These are phyloP conservation scores for Wallacemonas rigidus DNA, from an alignment of 208 protist genomes.

Conservation along the genomic window DNA sequence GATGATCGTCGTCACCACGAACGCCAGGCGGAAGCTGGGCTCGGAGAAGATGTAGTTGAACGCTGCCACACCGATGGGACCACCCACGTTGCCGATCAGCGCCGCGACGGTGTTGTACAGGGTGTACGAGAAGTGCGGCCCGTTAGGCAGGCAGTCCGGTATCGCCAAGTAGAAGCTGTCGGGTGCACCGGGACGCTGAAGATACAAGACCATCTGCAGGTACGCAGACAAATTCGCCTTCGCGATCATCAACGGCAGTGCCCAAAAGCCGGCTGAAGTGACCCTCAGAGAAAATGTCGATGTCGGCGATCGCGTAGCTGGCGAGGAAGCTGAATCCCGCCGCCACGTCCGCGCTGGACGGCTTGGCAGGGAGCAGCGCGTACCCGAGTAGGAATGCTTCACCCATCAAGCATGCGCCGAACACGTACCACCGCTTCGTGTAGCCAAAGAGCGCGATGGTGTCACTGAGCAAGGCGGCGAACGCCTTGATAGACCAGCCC, in stretches of 20 bases:
- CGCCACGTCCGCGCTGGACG: conserved; percentile 18
- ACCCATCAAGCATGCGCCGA: conserved; percentile 26
- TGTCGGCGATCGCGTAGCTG: conserved; percentile 26
- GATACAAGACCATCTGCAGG: conserved; percentile 40
- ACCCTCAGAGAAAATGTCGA: conserved; percentile 48
- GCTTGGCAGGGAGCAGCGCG: conserved; percentile 25
- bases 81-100: conserved; percentile 44
- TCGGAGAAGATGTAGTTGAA: conserved; percentile 60
- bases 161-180: conserved; percentile 64
- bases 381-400: conserved; percentile 18
- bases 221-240: conserved; percentile 38
- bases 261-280: conserved; percentile 43
- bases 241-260: conserved; percentile 38
- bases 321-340: conserved; percentile 33
- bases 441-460: conserved; percentile 67
- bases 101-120: conserved; percentile 63
- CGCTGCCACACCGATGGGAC: conserved; percentile 43
- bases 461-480: conserved; percentile 63
- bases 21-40: conserved; percentile 50
- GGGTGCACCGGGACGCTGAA: conserved; percentile 54
- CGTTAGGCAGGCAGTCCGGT: conserved; percentile 47
- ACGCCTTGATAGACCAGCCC: conserved; percentile 59
- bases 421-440: conserved; percentile 75
- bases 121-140: conserved; percentile 68
- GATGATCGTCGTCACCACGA: conserved; percentile 56